Conservation (phyloP, 2,329 filamentous ascomycete genomes). For the Diplodia intermedia region DNA sequence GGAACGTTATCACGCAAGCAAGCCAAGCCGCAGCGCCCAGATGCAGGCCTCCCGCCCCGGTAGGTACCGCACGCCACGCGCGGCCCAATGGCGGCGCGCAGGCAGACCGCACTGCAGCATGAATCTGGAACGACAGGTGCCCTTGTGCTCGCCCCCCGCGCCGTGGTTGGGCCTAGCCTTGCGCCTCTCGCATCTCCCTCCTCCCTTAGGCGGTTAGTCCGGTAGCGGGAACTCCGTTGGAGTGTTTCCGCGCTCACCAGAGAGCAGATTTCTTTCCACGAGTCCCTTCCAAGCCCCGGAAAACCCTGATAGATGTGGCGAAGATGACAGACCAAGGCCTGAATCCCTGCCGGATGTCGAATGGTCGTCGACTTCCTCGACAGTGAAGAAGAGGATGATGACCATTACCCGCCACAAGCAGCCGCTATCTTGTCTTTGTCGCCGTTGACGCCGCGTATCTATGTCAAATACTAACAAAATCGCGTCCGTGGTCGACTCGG, state of each 20-base stretch:
- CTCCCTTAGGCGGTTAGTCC: constrained; percentile 11
- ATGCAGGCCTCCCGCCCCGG: constrained; percentile 6
- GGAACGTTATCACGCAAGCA: constrained; percentile 22
- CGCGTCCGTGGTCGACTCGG: not conserved
- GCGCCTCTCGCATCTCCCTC: constrained; percentile 1
- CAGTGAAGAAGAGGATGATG: not conserved
- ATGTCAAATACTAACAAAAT: not conserved
- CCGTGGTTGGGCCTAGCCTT: constrained; percentile 1
- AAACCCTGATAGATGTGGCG: not conserved
- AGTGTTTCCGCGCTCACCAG: not conserved
- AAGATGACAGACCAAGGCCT: not conserved
- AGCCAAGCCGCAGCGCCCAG: not conserved
- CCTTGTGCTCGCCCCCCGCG: not conserved
- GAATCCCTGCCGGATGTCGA: not conserved
- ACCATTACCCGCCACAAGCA: not conserved
- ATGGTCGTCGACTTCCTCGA: not conserved
- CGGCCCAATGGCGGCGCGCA: constrained; percentile 7
- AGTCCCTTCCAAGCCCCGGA: not conserved
- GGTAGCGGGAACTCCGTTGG: constrained; percentile 1
- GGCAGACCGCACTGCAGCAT: not conserved
- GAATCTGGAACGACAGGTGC: constrained; percentile 9
- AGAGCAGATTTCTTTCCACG: not conserved
- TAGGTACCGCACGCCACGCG: constrained; percentile 7
- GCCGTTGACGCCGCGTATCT: constrained; percentile 11
- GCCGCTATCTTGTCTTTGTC: not conserved